Evolutionary conservation across 495 filamentous ascomycete species (phyloP).

Genomic region (Tuber indicum): DNA sequence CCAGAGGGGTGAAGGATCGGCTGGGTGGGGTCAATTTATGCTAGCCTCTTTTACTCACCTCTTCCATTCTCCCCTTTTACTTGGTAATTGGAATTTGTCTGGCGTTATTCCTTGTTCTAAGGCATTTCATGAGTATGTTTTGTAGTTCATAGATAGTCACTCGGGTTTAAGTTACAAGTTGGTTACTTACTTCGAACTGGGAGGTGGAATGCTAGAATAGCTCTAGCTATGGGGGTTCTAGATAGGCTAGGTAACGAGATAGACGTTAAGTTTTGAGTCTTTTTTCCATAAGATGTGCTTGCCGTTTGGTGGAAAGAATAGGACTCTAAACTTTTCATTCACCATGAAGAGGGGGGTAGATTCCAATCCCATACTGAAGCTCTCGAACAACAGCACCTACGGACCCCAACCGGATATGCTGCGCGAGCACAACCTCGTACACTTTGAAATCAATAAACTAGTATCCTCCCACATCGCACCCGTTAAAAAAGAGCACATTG

Average conservation of each 20-base stretch:
- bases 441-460: not conserved
- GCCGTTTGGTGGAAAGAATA: not conserved
- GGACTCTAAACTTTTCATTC: not conserved
- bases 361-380: not conserved
- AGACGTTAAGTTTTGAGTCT: not conserved
- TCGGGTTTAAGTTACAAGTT: not conserved
- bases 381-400: not conserved
- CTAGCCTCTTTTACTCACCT: not conserved
- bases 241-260: not conserved
- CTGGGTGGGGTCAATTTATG: not conserved
- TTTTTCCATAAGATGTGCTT: not conserved
- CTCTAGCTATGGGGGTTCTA: not conserved
- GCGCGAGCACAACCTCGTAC: not conserved
- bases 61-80: not conserved
- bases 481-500: not conserved
- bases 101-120: not conserved
- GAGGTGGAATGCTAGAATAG: not conserved
- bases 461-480: not conserved
- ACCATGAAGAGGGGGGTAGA: not conserved
- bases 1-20: not conserved
- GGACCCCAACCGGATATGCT: not conserved
- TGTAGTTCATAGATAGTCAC: not conserved
- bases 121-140: not conserved
- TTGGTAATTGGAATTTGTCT: not conserved
- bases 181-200: not conserved